Evolutionary conservation across 2,329 filamentous ascomycete species (phyloP).

Genomic region (Parastagonospora nodorum): DNA sequence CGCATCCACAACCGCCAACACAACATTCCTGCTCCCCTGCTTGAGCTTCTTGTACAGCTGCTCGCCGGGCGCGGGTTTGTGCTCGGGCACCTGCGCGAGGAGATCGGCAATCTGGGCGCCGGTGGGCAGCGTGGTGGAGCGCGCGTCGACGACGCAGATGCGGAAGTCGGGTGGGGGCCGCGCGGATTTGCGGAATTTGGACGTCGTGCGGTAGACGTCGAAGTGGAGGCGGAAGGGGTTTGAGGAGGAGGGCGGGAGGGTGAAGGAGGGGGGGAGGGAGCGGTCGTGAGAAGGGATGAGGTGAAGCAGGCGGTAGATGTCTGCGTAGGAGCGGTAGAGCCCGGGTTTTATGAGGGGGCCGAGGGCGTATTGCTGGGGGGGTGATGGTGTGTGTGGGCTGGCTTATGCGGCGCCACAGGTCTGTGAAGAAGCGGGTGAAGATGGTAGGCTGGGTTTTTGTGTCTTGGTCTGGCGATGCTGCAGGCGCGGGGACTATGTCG

Average conservation of each 20-base stretch:
- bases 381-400: conserved; percentile 22
- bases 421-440: conserved; percentile 43
- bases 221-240: conserved; percentile 75
- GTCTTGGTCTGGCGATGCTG: conserved; percentile 5
- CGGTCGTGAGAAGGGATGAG: conserved; percentile 75
- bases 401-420: conserved; percentile 41
- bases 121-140: conserved; percentile 72
- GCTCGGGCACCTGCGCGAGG: conserved; percentile 73
- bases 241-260: conserved; percentile 40
- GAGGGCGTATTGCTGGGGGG: conserved; percentile 32
- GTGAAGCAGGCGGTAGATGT: conserved; percentile 77
- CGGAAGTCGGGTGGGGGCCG: conserved; percentile 82
- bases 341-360: conserved; percentile 60
- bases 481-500: conserved; percentile 11
- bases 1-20: conserved; percentile 87
- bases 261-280: conserved; percentile 41
- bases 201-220: conserved; percentile 78
- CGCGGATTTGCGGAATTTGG: conserved; percentile 74
- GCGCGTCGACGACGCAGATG: conserved; percentile 79
- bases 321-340: conserved; percentile 60
- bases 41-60: conserved; percentile 78
- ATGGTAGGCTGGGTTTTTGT: conserved; percentile 17
- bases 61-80: conserved; percentile 61
- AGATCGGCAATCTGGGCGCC: conserved; percentile 72
- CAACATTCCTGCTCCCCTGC: conserved; percentile 80